Evolutionary conservation across 176 grass and related monocot species (phyloP).

Genomic region (Lolium multiflorum): DNA sequence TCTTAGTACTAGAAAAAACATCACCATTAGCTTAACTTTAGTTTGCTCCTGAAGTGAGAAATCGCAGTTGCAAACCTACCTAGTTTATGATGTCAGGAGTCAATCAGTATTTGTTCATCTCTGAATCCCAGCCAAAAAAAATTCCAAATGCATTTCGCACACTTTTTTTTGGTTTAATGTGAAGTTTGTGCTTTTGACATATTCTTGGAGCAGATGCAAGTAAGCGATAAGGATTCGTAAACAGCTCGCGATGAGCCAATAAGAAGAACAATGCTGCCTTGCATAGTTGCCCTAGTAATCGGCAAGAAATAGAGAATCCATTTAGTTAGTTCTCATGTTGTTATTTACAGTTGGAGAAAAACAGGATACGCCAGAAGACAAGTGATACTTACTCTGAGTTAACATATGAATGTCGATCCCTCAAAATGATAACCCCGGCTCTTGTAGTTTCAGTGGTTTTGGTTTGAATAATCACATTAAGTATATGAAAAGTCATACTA

Average conservation of each 20-base stretch:
- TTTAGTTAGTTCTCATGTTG: background rate
- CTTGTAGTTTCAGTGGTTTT: too few relatives aligned
- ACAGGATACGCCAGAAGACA: too few relatives aligned
- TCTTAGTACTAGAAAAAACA: slow-evolving; percentile 34
- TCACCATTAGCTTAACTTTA: slow-evolving; percentile 37
- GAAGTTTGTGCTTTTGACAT: background rate
- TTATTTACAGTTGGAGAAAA: too few relatives aligned
- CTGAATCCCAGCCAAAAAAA: too few relatives aligned
- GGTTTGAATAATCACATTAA: too few relatives aligned
- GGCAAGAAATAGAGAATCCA: background rate
- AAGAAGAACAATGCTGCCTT: background rate
- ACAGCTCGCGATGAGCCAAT: background rate
- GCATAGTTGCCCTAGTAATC: background rate
- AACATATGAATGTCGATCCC: too few relatives aligned
- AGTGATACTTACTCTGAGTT: too few relatives aligned
- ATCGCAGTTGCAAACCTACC: background rate
- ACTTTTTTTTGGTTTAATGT: too few relatives aligned
- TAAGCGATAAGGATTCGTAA: background rate
- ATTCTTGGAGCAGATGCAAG: background rate
- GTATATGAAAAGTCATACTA: too few relatives aligned
- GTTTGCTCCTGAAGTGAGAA: slow-evolving; percentile 24
- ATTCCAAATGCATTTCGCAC: too few relatives aligned
- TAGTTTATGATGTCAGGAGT: background rate
- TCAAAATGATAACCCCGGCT: too few relatives aligned
- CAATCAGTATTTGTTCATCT: too few relatives aligned